Evolutionary conservation across 1,284 basidiomycete genomes (phyloP).

Genomic region (Lentinula novae-zelandiae): DNA sequence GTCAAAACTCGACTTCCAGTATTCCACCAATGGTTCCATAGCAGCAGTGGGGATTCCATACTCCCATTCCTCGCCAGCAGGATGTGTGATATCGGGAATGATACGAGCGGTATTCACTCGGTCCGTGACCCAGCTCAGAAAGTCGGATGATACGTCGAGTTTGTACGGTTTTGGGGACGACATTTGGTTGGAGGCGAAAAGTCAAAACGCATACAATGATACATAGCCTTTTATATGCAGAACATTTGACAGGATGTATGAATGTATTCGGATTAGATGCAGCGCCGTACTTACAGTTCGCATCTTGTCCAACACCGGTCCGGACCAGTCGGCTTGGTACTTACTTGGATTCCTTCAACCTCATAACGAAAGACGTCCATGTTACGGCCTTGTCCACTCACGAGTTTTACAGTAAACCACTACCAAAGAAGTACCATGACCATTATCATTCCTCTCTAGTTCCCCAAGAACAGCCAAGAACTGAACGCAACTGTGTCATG

Average conservation of each 20-base stretch:
- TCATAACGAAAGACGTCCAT: too few relatives aligned
- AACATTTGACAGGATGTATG: background rate
- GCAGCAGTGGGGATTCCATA: constrained; percentile 36
- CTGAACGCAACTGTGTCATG: background rate
- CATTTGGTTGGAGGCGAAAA: background rate
- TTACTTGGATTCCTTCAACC: too few relatives aligned
- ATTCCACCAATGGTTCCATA: constrained; percentile 31
- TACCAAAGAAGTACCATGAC: too few relatives aligned
- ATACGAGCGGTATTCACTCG: constrained; percentile 29
- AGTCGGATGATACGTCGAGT: constrained; percentile 28
- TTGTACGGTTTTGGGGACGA: constrained; percentile 26
- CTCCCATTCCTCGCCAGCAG: constrained; percentile 34
- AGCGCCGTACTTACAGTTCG: background rate
- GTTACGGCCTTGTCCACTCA: too few relatives aligned
- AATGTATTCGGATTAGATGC: background rate
- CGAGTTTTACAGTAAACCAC: too few relatives aligned
- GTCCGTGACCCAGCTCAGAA: constrained; percentile 28
- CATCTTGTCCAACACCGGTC: background rate
- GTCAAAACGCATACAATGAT: background rate
- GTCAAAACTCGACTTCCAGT: constrained; percentile 36
- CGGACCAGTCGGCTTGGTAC: background rate
- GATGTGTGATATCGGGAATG: constrained; percentile 33
- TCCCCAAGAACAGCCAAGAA: too few relatives aligned
- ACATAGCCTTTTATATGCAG: too few relatives aligned
- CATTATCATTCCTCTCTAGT: too few relatives aligned